phyloP scores from a whole-genome alignment of 352 stramenopile species.

The Globisporangium polare region DNA sequence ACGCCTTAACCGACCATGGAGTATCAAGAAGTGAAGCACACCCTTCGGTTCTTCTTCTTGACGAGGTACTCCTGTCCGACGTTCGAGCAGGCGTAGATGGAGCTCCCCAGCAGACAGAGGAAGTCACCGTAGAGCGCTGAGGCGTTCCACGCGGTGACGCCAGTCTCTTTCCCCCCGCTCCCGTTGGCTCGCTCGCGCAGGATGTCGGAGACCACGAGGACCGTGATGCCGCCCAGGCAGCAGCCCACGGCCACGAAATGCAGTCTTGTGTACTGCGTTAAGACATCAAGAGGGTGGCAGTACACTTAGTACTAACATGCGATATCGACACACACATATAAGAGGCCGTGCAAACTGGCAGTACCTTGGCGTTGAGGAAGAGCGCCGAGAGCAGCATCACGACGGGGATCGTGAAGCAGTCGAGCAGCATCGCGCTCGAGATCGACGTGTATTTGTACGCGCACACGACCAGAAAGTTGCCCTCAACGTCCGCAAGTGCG shows the following conservation, averaged over 20 bases:
- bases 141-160: conserved; percentile 16
- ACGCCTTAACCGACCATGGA: conserved; percentile 4
- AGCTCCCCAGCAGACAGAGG: conserved; percentile 88
- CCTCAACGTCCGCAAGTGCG: conserved; percentile 93
- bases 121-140: conserved; percentile 86
- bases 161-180: conserved; percentile 3
- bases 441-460: conserved; percentile 96
- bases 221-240: conserved; percentile 80
- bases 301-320: neutral
- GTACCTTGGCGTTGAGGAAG: conserved; percentile 77
- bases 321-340: neutral
- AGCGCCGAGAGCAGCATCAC: conserved; percentile 92
- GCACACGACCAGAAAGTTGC: conserved; percentile 94
- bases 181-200: conserved; percentile 30
- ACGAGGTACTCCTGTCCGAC: conserved; percentile 86
- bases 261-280: conserved; percentile 48
- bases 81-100: conserved; percentile 92
- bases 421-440: conserved; percentile 94
- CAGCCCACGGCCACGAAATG: conserved; percentile 80
- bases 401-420: conserved; percentile 94
- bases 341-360: neutral
- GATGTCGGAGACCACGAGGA: conserved; percentile 87
- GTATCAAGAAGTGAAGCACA: conserved; percentile 8
- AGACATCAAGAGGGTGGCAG: neutral
- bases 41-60: conserved; percentile 75